Percentiles rank a stretch among this genome's conserved stretches.
Evolutionary conservation across 495 filamentous ascomycete species (phyloP).

Genomic region (Mytilinidion resinicola): DNA sequence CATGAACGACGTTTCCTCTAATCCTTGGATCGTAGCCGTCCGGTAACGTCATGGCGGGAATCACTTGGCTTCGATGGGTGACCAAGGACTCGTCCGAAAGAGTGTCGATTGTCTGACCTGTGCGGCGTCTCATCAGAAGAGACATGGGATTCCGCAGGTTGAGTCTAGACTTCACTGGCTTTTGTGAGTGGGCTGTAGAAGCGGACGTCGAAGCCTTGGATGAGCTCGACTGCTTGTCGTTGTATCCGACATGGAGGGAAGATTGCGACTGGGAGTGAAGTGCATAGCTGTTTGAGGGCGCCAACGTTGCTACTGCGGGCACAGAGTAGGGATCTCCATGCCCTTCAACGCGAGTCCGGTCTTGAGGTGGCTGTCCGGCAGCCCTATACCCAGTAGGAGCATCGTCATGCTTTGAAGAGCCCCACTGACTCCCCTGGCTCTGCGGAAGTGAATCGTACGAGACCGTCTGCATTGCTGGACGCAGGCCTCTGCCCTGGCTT

Average conservation of each 20-base stretch:
- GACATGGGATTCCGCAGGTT: constrained; percentile 65
- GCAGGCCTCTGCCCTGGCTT: background rate
- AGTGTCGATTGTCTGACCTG: constrained; percentile 36
- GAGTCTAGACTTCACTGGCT: constrained; percentile 52
- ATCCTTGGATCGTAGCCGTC: constrained; percentile 82
- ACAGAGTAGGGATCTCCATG: background rate
- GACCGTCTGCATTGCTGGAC: background rate
- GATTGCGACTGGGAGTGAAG: constrained; percentile 19
- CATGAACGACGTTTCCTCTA: constrained; percentile 75
- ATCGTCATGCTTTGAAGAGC: background rate
- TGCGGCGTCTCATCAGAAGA: constrained; percentile 53
- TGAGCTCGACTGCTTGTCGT: constrained; percentile 12
- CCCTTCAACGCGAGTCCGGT: background rate
- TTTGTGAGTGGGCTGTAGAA: constrained; percentile 8
- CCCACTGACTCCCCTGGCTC: background rate
- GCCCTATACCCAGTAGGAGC: background rate
- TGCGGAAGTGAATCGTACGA: background rate
- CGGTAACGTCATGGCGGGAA: constrained; percentile 47
- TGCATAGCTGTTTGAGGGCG: constrained; percentile 16
- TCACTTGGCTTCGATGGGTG: constrained; percentile 29
- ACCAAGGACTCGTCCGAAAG: constrained; percentile 30
- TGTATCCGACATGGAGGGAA: constrained; percentile 16
- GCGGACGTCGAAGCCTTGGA: constrained; percentile 1
- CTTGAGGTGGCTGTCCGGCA: background rate
- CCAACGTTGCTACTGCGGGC: constrained; percentile 4